Conservation (phyloP, 164 flowering plant species). For the Houttuynia cordata region DNA sequence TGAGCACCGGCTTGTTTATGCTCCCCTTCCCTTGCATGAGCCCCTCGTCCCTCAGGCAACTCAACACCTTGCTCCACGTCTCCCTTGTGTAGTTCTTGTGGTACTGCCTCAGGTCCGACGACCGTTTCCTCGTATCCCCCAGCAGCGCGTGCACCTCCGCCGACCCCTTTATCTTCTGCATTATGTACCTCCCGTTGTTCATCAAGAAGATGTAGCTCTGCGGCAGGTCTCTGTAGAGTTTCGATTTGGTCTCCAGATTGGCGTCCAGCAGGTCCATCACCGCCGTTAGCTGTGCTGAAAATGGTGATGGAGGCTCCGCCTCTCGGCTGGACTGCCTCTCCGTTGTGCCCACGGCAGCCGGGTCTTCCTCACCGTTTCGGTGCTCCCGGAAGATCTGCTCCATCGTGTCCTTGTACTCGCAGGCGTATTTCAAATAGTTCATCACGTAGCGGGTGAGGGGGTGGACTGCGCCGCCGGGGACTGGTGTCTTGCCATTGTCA, state of each 20-base stretch:
- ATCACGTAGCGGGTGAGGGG: slow-evolving; percentile 78
- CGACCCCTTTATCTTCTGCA: slow-evolving; percentile 69
- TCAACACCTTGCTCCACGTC: slow-evolving; percentile 62
- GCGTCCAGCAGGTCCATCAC: slow-evolving; percentile 57
- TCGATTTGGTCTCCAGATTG: slow-evolving; percentile 54
- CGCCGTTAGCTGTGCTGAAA: slow-evolving; percentile 27
- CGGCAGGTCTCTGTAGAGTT: slow-evolving; percentile 53
- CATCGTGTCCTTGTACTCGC: slow-evolving; percentile 62
- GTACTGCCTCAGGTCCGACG: slow-evolving; percentile 52
- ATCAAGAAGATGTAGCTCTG: slow-evolving; percentile 62
- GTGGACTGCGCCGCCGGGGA: slow-evolving; percentile 82
- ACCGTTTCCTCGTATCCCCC: slow-evolving; percentile 44
- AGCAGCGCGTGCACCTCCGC: slow-evolving; percentile 41
- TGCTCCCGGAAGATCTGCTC: slow-evolving; percentile 47
- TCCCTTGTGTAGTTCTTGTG: slow-evolving; percentile 77
- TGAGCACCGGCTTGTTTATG: slow-evolving; percentile 42
- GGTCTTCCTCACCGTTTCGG: background rate
- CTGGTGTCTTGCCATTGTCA: slow-evolving; percentile 52
- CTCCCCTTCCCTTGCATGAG: slow-evolving; percentile 34
- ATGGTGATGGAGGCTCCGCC: slow-evolving; percentile 21
- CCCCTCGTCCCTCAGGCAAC: slow-evolving; percentile 51
- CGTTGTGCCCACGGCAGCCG: too few relatives aligned
- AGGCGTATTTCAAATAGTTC: slow-evolving; percentile 59
- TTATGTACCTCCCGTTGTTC: slow-evolving; percentile 83
- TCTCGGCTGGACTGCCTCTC: too few relatives aligned